These are phyloP conservation scores for Penicillium sp. DNA, from an alignment of 2,329 filamentous ascomycete species.

Conservation along the genomic window DNA sequence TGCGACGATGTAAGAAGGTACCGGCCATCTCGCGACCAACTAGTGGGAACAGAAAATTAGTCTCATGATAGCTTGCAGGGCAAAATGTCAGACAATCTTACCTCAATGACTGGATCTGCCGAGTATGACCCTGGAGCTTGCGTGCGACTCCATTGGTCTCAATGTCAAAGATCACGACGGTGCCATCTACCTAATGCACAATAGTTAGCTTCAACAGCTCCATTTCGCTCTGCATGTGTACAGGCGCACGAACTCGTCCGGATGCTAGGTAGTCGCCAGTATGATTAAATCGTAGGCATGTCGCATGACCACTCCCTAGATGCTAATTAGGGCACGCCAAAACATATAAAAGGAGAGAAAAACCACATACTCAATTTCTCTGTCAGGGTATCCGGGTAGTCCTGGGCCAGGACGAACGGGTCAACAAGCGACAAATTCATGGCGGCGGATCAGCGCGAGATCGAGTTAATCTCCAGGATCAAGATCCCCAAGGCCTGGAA, in stretches of 20 bases:
- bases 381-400: slow-evolving; percentile 89
- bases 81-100: slow-evolving; percentile 31
- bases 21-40: slow-evolving; percentile 90
- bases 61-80: background rate
- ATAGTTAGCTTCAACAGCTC: slow-evolving; percentile 18
- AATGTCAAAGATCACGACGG: slow-evolving; percentile 93
- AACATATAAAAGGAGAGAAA: background rate
- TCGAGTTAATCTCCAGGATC: slow-evolving; percentile 2
- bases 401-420: slow-evolving; percentile 73
- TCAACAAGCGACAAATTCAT: slow-evolving; percentile 78
- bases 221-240: background rate
- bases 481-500: slow-evolving; percentile 32
- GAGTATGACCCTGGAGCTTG: slow-evolving; percentile 90
- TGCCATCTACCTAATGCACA: slow-evolving; percentile 72
- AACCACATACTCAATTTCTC: slow-evolving; percentile 74
- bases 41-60: slow-evolving; percentile 29
- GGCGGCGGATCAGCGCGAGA: slow-evolving; percentile 17
- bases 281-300: slow-evolving; percentile 84
- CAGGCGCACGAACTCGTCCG: slow-evolving; percentile 68
- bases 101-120: slow-evolving; percentile 88
- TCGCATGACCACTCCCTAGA: slow-evolving; percentile 66
- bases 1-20: slow-evolving; percentile 93
- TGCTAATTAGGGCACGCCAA: slow-evolving; percentile 24
- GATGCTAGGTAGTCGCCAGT: slow-evolving; percentile 94
- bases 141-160: slow-evolving; percentile 96